Conservation (phyloP, 2,329 filamentous ascomycete genomes). For the Pseudogymnoascus sp. region DNA sequence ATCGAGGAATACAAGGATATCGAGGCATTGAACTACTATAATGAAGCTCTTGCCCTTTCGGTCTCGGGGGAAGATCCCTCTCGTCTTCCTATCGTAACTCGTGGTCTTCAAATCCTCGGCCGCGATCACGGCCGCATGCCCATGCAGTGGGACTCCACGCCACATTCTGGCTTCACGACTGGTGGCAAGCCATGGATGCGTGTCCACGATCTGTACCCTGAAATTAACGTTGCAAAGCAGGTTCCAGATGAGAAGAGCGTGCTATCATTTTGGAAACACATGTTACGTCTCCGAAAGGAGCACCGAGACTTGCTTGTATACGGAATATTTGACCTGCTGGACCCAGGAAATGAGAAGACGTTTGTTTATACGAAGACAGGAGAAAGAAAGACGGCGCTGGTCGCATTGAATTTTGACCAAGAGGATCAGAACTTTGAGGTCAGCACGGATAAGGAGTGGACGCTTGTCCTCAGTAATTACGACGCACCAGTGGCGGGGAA, state of each 20-base stretch:
- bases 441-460: constrained; percentile 17
- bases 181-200: constrained; percentile 53
- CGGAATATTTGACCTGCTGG: constrained; percentile 48
- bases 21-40: constrained; percentile 44
- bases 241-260: constrained; percentile 18
- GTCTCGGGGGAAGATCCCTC: constrained; percentile 27
- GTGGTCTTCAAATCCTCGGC: constrained; percentile 49
- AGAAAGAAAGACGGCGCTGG: constrained; percentile 31
- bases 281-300: constrained; percentile 34
- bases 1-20: constrained; percentile 44
- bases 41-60: constrained; percentile 38
- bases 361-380: constrained; percentile 40
- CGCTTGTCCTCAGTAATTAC: constrained; percentile 7
- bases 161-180: constrained; percentile 56
- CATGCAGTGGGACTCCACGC: constrained; percentile 54
- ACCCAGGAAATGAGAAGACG: constrained; percentile 38
- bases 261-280: constrained; percentile 27
- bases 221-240: constrained; percentile 53
- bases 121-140: constrained; percentile 62
- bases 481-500: neutral
- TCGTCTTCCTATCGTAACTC: neutral
- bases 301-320: constrained; percentile 54
- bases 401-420: constrained; percentile 42
- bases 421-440: constrained; percentile 25
- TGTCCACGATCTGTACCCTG: constrained; percentile 45